phyloP scores from a whole-genome alignment of 805 yeast species.

The Spathaspora boniae region DNA sequence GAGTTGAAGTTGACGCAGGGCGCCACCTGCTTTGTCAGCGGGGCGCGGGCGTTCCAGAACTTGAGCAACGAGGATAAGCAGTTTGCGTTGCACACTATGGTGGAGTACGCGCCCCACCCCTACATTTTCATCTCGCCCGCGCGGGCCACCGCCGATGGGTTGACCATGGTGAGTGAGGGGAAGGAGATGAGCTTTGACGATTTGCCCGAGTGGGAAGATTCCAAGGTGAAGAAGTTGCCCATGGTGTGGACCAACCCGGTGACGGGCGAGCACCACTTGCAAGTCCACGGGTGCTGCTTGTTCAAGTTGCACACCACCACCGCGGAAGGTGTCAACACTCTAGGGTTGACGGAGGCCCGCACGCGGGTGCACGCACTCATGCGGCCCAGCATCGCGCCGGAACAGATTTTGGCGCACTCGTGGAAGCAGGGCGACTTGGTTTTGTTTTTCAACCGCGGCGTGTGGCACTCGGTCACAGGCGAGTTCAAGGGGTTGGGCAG shows the following conservation, averaged over 20 bases:
- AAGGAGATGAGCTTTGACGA: conserved; percentile 64
- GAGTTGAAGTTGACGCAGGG: conserved; percentile 70
- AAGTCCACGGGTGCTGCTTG: conserved; percentile 86
- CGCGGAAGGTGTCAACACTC: conserved; percentile 49
- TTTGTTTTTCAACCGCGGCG: conserved; percentile 83
- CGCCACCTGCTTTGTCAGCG: conserved; percentile 86
- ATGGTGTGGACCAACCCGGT: conserved; percentile 92
- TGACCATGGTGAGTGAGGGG: conserved; percentile 80
- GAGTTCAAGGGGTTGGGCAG: conserved; percentile 53
- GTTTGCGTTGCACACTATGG: conserved; percentile 72
- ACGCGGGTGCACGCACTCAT: conserved; percentile 65
- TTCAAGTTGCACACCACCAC: conserved; percentile 53
- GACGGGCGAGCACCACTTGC: conserved; percentile 77
- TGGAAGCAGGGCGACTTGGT: conserved; percentile 86
- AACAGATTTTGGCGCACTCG: conserved; percentile 71
- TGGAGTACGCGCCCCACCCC: conserved; percentile 90
- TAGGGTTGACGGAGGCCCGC: conserved; percentile 72
- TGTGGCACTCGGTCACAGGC: conserved; percentile 90
- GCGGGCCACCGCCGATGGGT: conserved; percentile 79
- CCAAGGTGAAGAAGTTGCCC: conserved; percentile 74
- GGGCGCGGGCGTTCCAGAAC: conserved; percentile 70
- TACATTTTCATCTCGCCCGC: conserved; percentile 81
- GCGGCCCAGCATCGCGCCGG: conserved; percentile 83
- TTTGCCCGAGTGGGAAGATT: conserved; percentile 80
- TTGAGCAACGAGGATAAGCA: conserved; percentile 69